Base-by-base conservation (phyloP, 2,329 filamentous ascomycete species). In the Pyricularia grisea region DNA sequence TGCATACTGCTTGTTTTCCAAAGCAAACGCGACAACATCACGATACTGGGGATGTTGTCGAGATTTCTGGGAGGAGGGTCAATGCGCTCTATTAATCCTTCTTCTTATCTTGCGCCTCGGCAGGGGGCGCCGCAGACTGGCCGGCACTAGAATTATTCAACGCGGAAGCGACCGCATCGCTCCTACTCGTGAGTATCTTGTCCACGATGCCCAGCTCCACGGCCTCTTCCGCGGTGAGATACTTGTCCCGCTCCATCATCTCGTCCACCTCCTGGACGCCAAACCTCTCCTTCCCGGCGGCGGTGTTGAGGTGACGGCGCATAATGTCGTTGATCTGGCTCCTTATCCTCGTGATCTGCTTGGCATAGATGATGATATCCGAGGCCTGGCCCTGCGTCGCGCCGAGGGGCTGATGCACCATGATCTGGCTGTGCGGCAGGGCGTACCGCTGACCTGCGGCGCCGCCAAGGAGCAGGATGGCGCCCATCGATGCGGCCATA, bases 181-280 rank as follows among this genome's bases (percentile, higher is more conserved):
- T 23, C 74, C 92, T 84, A 81, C 85, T 85, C 65, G 88, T 85
- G 74, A 99, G 77, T 71, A 99, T 94, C 80, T 94, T 89, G 78
- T 99, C 95, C 71, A 99, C 89, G 74, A 99, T 92, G 0, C 95
- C 95, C 79, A 96, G 86, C 67, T 96, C 92, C 74, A 93, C 83
- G 10, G 95, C 95, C 81, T 99, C 94, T 65, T 92, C 83, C 0
- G 94, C 93, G 69, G 90, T 91, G 85, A 99, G 86, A 74, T 97
- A 98, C 76, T 95, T 95, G 78, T 99, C 95, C 69, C 95, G 84
- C 82, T 99, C 95, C 94, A 99, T 98, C 78, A 97, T 86, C 77
- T 90, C 92, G 79, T 95, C 94, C 75, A 99, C 91, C 76, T 96
- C 91, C 66, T 93, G 89, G 50, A 97, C 76, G 42, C 84, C 89